Base-by-base conservation (phyloP, 495 filamentous ascomycete species). In the Glonium stellatum region DNA sequence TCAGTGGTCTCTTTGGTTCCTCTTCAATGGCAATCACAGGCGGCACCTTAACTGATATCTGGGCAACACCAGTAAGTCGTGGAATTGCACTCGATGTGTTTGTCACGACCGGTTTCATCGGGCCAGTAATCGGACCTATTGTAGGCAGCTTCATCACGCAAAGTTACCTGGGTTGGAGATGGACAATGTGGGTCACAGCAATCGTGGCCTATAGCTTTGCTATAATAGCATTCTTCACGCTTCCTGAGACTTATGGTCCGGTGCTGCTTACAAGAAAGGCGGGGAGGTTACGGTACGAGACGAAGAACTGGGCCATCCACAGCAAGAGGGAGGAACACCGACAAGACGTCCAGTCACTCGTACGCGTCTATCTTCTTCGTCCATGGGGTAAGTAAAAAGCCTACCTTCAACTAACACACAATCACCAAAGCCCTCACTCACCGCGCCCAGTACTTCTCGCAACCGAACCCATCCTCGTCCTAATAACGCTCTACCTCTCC, bases 401-500 rank as follows among this genome's bases (percentile, higher is more conserved):
- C 4, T 4, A 44, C 4, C 39, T 44, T 11, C 18, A 18, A 15
- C 10, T 4, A 3, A 44, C 4, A 11, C 4, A 13, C 12, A 15
- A 13, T 11, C 13, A 11, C 39, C 18, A 44, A 11, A 44, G 13
- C 39, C 4, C 12, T 44, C 10, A 44, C 12, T 44, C 10, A 44
- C 13, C 1, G 18, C 13, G 39, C 39, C 2, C 6, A 31, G 27
- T 31, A 2, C 27, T 31, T 6, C 6, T 44, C 4, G 18, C 18
- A 13, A 44, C 39, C 12, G 39, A 44, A 44, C 39, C 39, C 13
- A 44, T 44, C 13, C 13, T 56, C 1, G 11, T 63, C 4, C 41
- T 64, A 0, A 63, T 67, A 12, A 64, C 63, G 9, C 58, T 81
- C 35, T 83, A 82, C 62, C 63, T 74, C 9, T 67, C 76, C 36